These are phyloP conservation scores for Obelidium mucronatum DNA, from an alignment of 192 early-diverging fungal species.

Conservation along the genomic window DNA sequence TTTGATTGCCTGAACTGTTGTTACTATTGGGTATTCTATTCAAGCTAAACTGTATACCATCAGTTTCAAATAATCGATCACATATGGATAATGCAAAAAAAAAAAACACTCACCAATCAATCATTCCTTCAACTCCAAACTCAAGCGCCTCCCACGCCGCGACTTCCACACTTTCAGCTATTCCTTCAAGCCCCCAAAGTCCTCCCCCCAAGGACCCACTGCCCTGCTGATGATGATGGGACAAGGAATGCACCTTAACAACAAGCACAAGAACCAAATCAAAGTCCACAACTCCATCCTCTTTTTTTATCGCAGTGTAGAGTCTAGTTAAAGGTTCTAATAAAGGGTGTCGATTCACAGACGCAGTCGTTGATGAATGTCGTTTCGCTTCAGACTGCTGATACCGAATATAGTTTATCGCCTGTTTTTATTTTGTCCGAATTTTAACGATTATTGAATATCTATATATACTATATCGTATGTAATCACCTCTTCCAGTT, in stretches of 20 bases:
- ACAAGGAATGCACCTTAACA: background rate
- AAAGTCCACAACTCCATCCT: background rate
- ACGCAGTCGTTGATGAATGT: background rate
- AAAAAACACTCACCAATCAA: constrained; percentile 3
- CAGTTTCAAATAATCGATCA: background rate
- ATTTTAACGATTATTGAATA: background rate
- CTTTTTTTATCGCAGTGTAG: background rate
- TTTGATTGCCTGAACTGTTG: background rate
- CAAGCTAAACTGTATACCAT: no score
- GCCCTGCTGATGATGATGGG: no score
- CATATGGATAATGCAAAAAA: background rate
- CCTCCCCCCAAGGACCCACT: no score
- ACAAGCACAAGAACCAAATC: background rate
- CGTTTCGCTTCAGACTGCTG: no score
- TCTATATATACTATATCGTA: background rate
- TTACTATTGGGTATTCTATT: no score
- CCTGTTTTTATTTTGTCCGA: background rate
- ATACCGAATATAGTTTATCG: constrained; percentile 9
- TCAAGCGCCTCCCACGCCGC: constrained; percentile 1
- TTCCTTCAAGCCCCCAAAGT: constrained; percentile 5
- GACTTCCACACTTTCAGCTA: background rate
- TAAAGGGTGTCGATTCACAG: background rate
- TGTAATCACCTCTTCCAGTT: constrained; percentile 14
- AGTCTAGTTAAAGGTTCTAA: background rate
- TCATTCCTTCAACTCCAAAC: background rate